Base-by-base conservation (phyloP, 1,284 basidiomycete genomes). In the Ganoderma sp. region DNA sequence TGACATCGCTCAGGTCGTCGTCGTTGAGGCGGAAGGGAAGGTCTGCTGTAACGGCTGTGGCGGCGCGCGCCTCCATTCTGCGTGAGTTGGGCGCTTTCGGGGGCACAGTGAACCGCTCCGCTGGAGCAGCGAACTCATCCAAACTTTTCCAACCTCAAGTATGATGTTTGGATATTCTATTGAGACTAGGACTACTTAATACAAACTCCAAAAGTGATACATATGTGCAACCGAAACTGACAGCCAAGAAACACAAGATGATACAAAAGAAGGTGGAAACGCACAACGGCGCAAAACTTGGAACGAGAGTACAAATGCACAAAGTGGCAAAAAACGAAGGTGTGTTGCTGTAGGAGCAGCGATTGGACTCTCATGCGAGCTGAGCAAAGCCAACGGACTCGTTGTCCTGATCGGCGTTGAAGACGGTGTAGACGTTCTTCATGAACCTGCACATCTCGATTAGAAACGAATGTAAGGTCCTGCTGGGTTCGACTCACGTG, bases 361-460 rank as follows among this genome's bases (percentile, higher is more conserved):
- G 7, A 45, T 22, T 8, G 25, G 22, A 25, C 1, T 5, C 25
- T 63, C 62, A 63, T 15, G 52, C 25, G 48, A 68, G 63, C 42
- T 61, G 41, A 17, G 76, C 75, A 45, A 77, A 77, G 9, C 76
- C 75, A 22, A 77, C 74, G 9, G 70, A 50, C 43, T 64, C 67
- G 32, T 68, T 66, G 37, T 10, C 37, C 39, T 69, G 70, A 15
- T 65, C 66, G 14, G 74, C 66, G 10, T 73, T 72, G 66, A 76
- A 77, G 19, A 68, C 72, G 0, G 72, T 67, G 69, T 77, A 77
- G 17, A 75, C 72, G 62, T 76, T 77, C 67, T 71, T 70, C 63
- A 77, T 74, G 68, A 74, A 76, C 57, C 74, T 75, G 39, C 2
- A 2, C 4, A 1, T 15, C 37, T 39, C 45, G 22, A 6, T 39